phyloP scores from a whole-genome alignment of 2,329 filamentous ascomycete species.

The Aspergillus puulaauensis region DNA sequence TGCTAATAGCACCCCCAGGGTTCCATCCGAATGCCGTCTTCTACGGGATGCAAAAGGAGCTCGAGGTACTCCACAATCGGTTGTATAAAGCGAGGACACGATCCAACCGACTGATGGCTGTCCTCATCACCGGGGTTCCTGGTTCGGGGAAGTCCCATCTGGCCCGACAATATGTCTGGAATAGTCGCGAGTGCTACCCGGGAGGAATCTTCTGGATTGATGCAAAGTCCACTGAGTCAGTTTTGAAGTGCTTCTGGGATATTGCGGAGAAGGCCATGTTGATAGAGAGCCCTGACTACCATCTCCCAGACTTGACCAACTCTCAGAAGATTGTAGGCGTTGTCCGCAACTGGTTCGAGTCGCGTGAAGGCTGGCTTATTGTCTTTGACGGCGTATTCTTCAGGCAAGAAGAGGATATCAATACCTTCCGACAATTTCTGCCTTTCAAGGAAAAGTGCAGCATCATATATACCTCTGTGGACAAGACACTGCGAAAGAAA shows the following conservation, averaged over 20 bases:
- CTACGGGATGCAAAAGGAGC: slow-evolving; percentile 59
- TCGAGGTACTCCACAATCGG: slow-evolving; percentile 59
- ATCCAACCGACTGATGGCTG: slow-evolving; percentile 59
- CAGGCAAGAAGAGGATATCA: slow-evolving; percentile 53
- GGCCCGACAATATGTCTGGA: slow-evolving; percentile 66
- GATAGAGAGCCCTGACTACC: slow-evolving; percentile 39
- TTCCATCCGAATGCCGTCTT: slow-evolving; percentile 65
- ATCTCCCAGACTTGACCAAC: slow-evolving; percentile 18
- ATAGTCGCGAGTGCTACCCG: slow-evolving; percentile 58
- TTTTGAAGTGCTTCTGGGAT: slow-evolving; percentile 63
- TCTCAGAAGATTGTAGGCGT: slow-evolving; percentile 53
- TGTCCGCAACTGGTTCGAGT: slow-evolving; percentile 63
- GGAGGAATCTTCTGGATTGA: slow-evolving; percentile 71
- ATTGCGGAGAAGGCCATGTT: slow-evolving; percentile 60
- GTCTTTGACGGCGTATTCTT: slow-evolving; percentile 67
- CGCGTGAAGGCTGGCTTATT: slow-evolving; percentile 62
- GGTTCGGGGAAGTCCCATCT: slow-evolving; percentile 70
- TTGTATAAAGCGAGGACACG: slow-evolving; percentile 59
- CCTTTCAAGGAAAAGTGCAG: slow-evolving; percentile 63
- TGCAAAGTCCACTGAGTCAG: slow-evolving; percentile 59
- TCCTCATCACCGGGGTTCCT: slow-evolving; percentile 63
- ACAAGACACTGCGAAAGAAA: slow-evolving; percentile 55
- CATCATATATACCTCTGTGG: slow-evolving; percentile 68
- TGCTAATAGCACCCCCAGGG: slow-evolving; percentile 52
- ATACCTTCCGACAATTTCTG: slow-evolving; percentile 57